These are phyloP conservation scores for Fusarium tuaranense DNA, from an alignment of 2,329 filamentous ascomycete species.

Conservation along the genomic window DNA sequence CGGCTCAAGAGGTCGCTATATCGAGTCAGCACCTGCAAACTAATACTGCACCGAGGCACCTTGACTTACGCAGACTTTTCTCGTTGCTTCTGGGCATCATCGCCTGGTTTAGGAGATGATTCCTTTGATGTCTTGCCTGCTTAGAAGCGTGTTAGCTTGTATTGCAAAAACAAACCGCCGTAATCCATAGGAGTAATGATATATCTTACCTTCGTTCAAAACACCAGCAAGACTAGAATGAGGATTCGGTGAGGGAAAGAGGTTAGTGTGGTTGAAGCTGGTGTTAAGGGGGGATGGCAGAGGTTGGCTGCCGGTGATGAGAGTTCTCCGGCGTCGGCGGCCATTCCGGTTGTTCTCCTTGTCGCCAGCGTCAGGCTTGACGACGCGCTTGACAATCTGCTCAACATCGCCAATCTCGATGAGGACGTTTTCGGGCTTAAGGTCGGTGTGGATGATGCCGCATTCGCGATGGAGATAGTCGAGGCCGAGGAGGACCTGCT, in stretches of 20 bases:
- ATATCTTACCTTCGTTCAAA: conserved; percentile 77
- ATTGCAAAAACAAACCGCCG: neutral
- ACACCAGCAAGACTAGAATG: conserved; percentile 87
- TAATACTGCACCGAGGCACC: neutral
- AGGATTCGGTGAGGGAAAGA: conserved; percentile 72
- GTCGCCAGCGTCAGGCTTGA: conserved; percentile 80
- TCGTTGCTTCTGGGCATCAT: conserved; percentile 81
- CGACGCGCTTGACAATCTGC: conserved; percentile 96
- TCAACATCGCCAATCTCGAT: conserved; percentile 99
- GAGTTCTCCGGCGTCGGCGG: conserved; percentile 85
- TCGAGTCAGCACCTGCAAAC: conserved; percentile 14
- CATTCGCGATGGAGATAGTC: conserved; percentile 98
- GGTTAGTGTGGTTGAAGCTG: conserved; percentile 84
- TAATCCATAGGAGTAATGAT: neutral
- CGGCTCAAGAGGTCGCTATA: conserved; percentile 86
- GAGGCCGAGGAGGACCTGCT: conserved; percentile 93
- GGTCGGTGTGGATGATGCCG: conserved; percentile 97
- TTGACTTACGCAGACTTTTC: conserved; percentile 90
- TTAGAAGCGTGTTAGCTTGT: conserved; percentile 22
- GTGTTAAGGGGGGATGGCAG: conserved; percentile 94
- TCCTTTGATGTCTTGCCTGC: conserved; percentile 53
- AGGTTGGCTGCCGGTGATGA: conserved; percentile 97
- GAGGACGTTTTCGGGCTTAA: conserved; percentile 97
- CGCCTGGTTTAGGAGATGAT: conserved; percentile 63
- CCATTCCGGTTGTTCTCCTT: conserved; percentile 95